Base-by-base conservation (phyloP, 2,329 filamentous ascomycete genomes). In the Septoria linicola region DNA sequence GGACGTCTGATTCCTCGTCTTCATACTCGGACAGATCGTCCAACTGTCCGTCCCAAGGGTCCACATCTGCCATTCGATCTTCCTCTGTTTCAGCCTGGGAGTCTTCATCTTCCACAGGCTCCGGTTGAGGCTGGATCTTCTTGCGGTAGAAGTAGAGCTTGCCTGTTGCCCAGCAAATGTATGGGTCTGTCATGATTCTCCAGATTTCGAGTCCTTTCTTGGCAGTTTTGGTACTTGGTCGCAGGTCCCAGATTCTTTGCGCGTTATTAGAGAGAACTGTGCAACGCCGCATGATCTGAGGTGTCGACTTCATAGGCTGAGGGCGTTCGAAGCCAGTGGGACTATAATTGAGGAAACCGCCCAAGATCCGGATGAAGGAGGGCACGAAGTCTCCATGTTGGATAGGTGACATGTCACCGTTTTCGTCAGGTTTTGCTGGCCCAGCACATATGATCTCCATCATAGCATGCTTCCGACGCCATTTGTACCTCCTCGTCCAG, bases 361-460 rank as follows among this genome's bases (percentile, higher is more conserved):
- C 23, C 25, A 51, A 35, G 5, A 46, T 41, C 1, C 49, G 49
- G 3, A 21, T 19, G 14, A 51, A 51, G n/a, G 31, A 17, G 4
- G 32, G 34, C 6, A 13, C 16, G 17, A 51, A 51, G 19, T 51
- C 49, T 7, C 49, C 49, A 10, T 45, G 19, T 8, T 35, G 27
- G 8, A 25, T 17, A 10, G 17, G 21, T 11, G 3, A 32, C 5
- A 19, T 14, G 2, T 34, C 13, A n/a, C 27, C 35, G 5, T 35
- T 51, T 3, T 14, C 13, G 8, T 13, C 34, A 2, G 49, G 49
- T 4, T 36, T 27, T 5, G 8, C n/a, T 13, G 19, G 35, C 3
- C 49, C 49, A 1, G 49, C 49, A 2, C 13, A 30, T 8, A 51
- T 46, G 21, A 46, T 23, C 16, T 51, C 49, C 1, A 39, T 46